Conservation (phyloP, 2,329 filamentous ascomycete species). For the Dactylonectria macrodidyma region DNA sequence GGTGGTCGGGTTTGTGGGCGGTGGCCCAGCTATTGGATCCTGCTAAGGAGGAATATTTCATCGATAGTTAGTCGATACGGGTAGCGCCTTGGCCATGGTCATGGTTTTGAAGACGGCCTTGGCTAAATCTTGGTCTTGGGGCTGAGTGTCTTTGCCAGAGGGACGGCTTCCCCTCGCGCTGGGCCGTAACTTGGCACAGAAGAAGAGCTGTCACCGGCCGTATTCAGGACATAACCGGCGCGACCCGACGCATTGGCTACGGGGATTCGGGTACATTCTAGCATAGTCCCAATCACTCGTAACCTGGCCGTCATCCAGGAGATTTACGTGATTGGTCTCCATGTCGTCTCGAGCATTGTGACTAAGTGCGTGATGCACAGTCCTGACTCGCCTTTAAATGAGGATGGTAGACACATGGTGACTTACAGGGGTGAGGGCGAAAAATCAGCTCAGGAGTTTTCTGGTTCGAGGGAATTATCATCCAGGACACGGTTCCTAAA, state of each 20-base stretch:
- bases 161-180: neutral
- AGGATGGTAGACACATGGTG: conserved; percentile 9
- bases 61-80: conserved; percentile 11
- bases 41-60: neutral
- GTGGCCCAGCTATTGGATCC: neutral
- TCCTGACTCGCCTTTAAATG: conserved; percentile 25
- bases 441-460: neutral
- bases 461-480: neutral
- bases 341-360: conserved; percentile 1
- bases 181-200: neutral
- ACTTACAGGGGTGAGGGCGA: conserved; percentile 15
- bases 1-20: neutral
- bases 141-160: neutral
- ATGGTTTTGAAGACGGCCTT: neutral
- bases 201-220: neutral
- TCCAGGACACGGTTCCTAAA: neutral
- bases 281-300: neutral
- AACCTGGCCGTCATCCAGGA: neutral
- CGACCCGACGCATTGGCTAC: neutral
- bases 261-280: neutral
- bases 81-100: conserved; percentile 3
- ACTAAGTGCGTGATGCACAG: conserved; percentile 1
- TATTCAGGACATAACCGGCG: neutral
- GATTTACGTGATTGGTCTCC: neutral
- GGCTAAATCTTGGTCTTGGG: too few species aligned